Evolutionary conservation across 1,284 basidiomycete species (phyloP), one percentile per base, ranked within the genome.

Genomic region (Vanrija pseudolonga): DNA sequence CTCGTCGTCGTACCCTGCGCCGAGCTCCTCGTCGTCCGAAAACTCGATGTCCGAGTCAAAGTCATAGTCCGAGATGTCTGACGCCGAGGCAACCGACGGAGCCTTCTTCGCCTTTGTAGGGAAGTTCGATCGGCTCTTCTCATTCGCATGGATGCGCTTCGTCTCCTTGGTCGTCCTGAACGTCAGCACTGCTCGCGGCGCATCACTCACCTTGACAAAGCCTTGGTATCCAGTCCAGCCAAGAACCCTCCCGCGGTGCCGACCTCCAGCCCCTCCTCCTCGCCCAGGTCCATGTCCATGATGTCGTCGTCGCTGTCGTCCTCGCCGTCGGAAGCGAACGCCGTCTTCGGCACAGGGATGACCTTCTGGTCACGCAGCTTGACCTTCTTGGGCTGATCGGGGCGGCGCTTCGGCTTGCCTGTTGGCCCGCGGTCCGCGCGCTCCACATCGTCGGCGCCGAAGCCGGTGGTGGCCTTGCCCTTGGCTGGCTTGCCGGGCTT

Each of bases 331-430:
- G 41, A 36, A 7, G 63, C 72, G 50, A 67, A 77, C 17, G 59
- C 61, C 4, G 68, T 68, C 38, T 63, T 50, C 1, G 75, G 75
- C 0, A 77, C 72, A 14, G 75, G 75, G 17, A 77, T 69, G 15
- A 61, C 37, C 60, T 75, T 76, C 54, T 75, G 71, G 55, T 77
- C 75, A 24, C 74, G 53, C 48, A 75, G 59, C 58, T 77, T 77
- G 56, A 75, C 57, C 62, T 75, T 76, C 60, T 76, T 77, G 5
- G 68, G 70, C 59, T 74, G 73, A 53, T 76, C 73, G 3, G 68
- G 57, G 32, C 58, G 56, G 24, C 72, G 61, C 46, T 72, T 74
- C 9, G 71, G 72, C 53, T 72, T 71, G 20, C 72, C 74, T 6
- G 67, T 69, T 3, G 67, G 66, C 18, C 66, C 67, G 7, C 57